Percentiles rank a stretch among this genome's conserved stretches.
Evolutionary conservation across 116 monocot species (phyloP).

Genomic region (Zostera marina): DNA sequence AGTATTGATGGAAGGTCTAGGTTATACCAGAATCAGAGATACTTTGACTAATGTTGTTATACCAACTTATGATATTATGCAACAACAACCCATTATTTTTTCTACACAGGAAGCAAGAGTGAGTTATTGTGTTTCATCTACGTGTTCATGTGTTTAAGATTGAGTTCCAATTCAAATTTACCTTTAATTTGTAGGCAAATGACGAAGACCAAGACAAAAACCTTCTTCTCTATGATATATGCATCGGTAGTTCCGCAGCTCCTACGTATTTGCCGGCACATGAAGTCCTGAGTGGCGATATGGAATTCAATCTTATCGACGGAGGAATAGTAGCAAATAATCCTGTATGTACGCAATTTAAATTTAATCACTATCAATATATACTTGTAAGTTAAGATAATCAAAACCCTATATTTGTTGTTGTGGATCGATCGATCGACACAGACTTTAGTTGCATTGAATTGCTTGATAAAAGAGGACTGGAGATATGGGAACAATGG

Average conservation of each 20-base stretch:
- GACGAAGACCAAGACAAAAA: too few species aligned
- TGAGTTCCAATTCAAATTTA: not conserved
- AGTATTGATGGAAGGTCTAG: not conserved
- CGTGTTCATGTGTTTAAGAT: not conserved
- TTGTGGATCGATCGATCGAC: too few species aligned
- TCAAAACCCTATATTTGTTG: too few species aligned
- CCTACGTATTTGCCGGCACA: constrained; percentile 33
- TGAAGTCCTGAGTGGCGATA: constrained; percentile 17
- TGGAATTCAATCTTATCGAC: constrained; percentile 23
- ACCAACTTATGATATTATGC: constrained; percentile 3
- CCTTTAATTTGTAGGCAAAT: too few species aligned
- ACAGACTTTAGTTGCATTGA: too few species aligned
- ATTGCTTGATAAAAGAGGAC: too few species aligned
- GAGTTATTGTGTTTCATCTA: not conserved
- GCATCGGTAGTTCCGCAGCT: constrained; percentile 36
- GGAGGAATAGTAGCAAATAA: constrained; percentile 35
- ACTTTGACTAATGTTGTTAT: constrained; percentile 7
- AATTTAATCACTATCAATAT: too few species aligned
- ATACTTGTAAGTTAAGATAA: too few species aligned
- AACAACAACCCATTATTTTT: constrained; percentile 4
- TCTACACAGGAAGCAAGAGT: not conserved
- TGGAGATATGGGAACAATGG: too few species aligned
- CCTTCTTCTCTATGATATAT: constrained; percentile 19
- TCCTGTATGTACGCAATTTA: too few species aligned
- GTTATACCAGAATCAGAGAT: not conserved